phyloP scores from a whole-genome alignment of 371 early-diverging fungal genomes.

The Mucor circinelloides region DNA sequence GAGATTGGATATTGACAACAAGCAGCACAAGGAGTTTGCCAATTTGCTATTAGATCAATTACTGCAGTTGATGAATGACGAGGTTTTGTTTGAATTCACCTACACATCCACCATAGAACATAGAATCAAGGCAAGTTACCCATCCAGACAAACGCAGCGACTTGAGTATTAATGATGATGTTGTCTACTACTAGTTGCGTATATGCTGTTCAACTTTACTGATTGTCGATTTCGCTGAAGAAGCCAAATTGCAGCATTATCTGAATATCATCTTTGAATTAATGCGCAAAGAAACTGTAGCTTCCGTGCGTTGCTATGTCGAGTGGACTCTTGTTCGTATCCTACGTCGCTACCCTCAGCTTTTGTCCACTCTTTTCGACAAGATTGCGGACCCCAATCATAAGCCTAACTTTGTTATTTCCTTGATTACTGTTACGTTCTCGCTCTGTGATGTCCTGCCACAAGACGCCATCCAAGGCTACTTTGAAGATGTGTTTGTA shows the following conservation, averaged over 20 bases:
- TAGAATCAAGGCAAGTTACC: constrained; percentile 44
- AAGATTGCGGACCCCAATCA: constrained; percentile 33
- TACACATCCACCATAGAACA: constrained; percentile 52
- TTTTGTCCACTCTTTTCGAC: constrained; percentile 26
- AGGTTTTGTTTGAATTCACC: constrained; percentile 25
- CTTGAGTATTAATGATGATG: too few relatives aligned
- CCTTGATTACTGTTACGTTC: constrained; percentile 48
- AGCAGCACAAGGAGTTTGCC: constrained; percentile 36
- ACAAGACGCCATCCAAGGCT: constrained; percentile 1
- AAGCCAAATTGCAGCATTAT: constrained; percentile 31
- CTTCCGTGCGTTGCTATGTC: constrained; percentile 54
- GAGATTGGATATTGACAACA: constrained; percentile 37
- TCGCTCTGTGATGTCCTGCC: constrained; percentile 36
- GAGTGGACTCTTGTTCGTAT: constrained; percentile 49
- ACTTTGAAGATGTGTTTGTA: constrained; percentile 28
- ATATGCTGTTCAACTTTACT: constrained; percentile 55
- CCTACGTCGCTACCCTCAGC: constrained; percentile 31
- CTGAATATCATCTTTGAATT: constrained; percentile 30
- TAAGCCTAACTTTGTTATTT: constrained; percentile 49
- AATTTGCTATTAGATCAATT: constrained; percentile 35
- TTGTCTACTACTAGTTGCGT: constrained; percentile 51
- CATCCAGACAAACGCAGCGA: not conserved
- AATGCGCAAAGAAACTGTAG: constrained; percentile 46
- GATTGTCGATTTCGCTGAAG: constrained; percentile 42
- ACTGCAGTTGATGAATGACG: constrained; percentile 23